Conservation (phyloP, 1,284 basidiomycete genomes). For the Sanghuangporus weigelae region DNA sequence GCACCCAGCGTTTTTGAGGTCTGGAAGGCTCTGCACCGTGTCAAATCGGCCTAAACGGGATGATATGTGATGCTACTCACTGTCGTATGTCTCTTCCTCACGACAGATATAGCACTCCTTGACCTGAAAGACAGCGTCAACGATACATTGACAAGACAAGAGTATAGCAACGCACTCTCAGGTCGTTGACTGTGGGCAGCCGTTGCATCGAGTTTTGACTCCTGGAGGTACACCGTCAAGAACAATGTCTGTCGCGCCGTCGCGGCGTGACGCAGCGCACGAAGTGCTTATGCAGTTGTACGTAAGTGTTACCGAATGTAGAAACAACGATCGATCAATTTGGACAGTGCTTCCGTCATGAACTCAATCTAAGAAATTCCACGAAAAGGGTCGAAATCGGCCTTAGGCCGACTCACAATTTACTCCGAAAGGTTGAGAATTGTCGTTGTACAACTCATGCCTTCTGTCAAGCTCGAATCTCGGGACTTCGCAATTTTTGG, state of each 20-base stretch:
- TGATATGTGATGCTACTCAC: conserved; percentile 29
- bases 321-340: neutral
- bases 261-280: neutral
- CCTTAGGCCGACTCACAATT: neutral
- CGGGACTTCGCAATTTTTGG: no score
- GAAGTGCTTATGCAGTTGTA: neutral
- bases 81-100: conserved; percentile 59
- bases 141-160: neutral
- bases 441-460: no score
- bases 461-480: no score
- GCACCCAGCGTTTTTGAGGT: conserved; percentile 58
- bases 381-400: neutral
- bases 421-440: neutral
- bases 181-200: conserved; percentile 12
- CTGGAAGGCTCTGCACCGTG: conserved; percentile 34
- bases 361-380: neutral
- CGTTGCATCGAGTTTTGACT: neutral
- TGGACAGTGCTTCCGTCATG: neutral
- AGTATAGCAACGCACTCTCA: conserved; percentile 1
- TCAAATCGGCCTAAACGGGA: neutral
- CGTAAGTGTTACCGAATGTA: neutral
- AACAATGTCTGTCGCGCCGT: neutral
- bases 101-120: conserved; percentile 75
- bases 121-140: conserved; percentile 36
- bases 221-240: no score